These are phyloP conservation scores for Xylogone sp. DNA, from an alignment of 2,329 filamentous ascomycete species.

Conservation along the genomic window DNA sequence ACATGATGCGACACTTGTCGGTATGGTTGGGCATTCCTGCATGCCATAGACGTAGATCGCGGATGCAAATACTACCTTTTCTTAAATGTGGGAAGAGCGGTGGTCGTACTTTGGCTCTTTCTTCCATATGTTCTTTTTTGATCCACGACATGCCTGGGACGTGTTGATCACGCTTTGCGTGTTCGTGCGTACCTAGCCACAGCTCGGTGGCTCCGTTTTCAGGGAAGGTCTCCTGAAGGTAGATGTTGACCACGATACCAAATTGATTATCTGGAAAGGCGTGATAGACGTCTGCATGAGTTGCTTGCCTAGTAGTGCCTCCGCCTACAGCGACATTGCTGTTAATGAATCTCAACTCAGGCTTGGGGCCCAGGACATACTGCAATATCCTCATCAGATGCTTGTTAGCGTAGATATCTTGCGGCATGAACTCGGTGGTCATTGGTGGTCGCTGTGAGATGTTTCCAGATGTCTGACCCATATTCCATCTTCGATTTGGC, in stretches of 20 bases:
- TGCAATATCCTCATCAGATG: slow-evolving; percentile 16
- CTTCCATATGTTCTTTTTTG: slow-evolving; percentile 25
- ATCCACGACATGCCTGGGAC: slow-evolving; percentile 6
- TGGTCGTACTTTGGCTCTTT: slow-evolving; percentile 22
- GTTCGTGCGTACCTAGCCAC: slow-evolving; percentile 44
- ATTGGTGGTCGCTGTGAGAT: slow-evolving; percentile 37
- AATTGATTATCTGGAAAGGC: slow-evolving; percentile 40
- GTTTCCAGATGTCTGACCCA: slow-evolving; percentile 45
- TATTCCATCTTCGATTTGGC: slow-evolving; percentile 8
- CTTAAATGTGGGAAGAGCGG: slow-evolving; percentile 44
- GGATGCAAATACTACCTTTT: slow-evolving; percentile 50
- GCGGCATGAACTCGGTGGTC: slow-evolving; percentile 29
- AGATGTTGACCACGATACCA: slow-evolving; percentile 42
- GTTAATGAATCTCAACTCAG: slow-evolving; percentile 20
- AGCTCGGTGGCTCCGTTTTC: slow-evolving; percentile 46
- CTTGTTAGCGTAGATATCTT: slow-evolving; percentile 9
- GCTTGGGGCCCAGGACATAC: slow-evolving; percentile 17
- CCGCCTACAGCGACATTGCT: slow-evolving; percentile 9
- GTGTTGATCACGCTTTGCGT: slow-evolving; percentile 1
- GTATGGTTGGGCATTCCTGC: slow-evolving; percentile 56
- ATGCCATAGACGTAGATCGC: slow-evolving; percentile 48
- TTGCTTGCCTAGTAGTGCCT: not conserved
- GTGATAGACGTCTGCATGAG: slow-evolving; percentile 27
- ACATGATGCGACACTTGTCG: slow-evolving; percentile 46
- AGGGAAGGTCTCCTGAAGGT: slow-evolving; percentile 38